These are phyloP conservation scores for Phylloporus scabripes DNA, from an alignment of 768 basidiomycete genomes.

Conservation along the genomic window DNA sequence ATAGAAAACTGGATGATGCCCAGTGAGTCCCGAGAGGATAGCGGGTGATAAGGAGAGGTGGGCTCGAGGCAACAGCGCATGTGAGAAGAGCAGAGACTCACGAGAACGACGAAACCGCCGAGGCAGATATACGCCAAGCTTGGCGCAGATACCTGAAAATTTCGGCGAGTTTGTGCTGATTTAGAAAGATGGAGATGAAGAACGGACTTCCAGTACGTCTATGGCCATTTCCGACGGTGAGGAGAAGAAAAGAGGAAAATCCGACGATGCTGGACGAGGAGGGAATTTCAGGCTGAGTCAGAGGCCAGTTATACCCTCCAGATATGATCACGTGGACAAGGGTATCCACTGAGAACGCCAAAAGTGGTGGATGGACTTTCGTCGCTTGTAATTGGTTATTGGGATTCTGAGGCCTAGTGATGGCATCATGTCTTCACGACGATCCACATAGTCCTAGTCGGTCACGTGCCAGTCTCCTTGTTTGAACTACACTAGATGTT, in stretches of 20 bases:
- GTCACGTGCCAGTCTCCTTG: background rate
- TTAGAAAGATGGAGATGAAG: background rate
- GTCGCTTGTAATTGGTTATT: background rate
- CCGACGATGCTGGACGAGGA: background rate
- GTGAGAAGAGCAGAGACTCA: constrained; percentile 18
- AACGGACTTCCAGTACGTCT: constrained; percentile 25
- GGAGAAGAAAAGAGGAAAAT: background rate
- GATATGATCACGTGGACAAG: background rate
- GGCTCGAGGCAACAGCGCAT: background rate
- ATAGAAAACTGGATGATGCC: constrained; percentile 61
- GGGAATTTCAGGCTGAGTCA: background rate
- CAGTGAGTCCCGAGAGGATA: background rate
- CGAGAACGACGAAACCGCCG: constrained; percentile 50
- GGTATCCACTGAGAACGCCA: background rate
- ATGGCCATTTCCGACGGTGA: constrained; percentile 12
- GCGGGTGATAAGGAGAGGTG: background rate
- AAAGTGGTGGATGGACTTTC: background rate
- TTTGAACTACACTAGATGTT: background rate
- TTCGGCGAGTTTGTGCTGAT: constrained; percentile 20
- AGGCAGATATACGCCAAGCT: constrained; percentile 58
- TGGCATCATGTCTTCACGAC: too few species aligned
- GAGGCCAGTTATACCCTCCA: background rate
- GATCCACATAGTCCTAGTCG: background rate
- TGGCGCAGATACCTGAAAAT: constrained; percentile 44
- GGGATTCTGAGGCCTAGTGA: too few species aligned